Evolutionary conservation across 768 basidiomycete genomes (phyloP).

Genomic region (Mycena belliarum): DNA sequence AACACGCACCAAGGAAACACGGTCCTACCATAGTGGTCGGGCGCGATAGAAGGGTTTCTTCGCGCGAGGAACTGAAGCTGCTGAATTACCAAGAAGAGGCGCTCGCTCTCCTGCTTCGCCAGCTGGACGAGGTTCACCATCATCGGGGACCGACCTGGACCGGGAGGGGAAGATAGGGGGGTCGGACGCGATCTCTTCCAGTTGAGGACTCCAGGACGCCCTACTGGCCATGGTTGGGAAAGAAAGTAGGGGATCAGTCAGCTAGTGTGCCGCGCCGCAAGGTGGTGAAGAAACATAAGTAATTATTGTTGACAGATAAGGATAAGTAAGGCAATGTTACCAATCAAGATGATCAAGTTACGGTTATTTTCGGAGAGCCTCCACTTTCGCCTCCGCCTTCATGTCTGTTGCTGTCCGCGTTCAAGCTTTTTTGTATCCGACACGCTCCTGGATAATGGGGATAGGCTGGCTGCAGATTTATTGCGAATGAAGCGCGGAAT

Average conservation of each 20-base stretch:
- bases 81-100: conserved; percentile 20
- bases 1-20: background rate
- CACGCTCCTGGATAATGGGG: no score
- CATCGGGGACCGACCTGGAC: conserved; percentile 10
- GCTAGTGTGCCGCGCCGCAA: conserved; percentile 3
- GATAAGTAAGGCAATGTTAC: no score
- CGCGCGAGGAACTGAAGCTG: conserved; percentile 16
- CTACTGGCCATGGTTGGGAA: conserved; percentile 6
- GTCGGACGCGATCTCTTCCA: conserved; percentile 13
- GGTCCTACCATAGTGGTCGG: conserved; percentile 48
- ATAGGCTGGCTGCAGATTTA: no score
- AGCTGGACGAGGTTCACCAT: background rate
- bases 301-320: no score
- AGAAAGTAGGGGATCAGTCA: conserved; percentile 1
- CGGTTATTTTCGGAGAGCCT: no score
- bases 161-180: conserved; percentile 18
- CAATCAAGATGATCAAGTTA: no score
- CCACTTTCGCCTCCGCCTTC: no score
- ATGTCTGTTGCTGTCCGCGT: no score
- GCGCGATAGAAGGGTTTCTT: conserved; percentile 56
- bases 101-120: conserved; percentile 9
- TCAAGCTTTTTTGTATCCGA: no score
- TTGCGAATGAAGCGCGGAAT: no score
- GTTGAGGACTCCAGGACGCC: background rate
- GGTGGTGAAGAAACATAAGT: no score